A percentile compares a stretch with the other conserved stretches of the same genome.
phyloP scores from a whole-genome alignment of 2,329 filamentous ascomycete species.

The Pyricularia sp. region DNA sequence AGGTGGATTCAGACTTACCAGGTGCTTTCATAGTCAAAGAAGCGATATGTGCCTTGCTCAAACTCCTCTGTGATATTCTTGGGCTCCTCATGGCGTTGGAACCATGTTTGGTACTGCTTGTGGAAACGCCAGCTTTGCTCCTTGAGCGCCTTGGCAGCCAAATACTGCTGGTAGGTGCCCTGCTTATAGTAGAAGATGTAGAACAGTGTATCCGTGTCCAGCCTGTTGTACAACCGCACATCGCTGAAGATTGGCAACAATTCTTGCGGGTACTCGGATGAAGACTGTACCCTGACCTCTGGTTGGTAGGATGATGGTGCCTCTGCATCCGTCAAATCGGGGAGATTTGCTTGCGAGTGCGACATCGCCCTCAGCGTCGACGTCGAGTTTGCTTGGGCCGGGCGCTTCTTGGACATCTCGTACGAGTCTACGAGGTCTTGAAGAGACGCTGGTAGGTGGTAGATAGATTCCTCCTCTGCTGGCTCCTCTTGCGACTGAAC shows the following conservation, averaged over 20 bases:
- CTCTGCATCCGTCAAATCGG: constrained; percentile 67
- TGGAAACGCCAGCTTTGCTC: constrained; percentile 98
- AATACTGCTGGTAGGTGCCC: constrained; percentile 86
- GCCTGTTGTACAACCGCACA: constrained; percentile 70
- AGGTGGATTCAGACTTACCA: constrained; percentile 50
- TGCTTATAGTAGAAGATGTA: constrained; percentile 99
- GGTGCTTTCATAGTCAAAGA: constrained; percentile 98
- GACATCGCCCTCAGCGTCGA: constrained; percentile 62
- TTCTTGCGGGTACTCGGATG: constrained; percentile 76
- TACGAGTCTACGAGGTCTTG: constrained; percentile 87
- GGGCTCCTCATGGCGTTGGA: constrained; percentile 94
- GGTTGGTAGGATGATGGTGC: constrained; percentile 75
- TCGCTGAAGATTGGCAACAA: constrained; percentile 88
- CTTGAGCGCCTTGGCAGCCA: constrained; percentile 93
- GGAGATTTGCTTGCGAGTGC: constrained; percentile 58
- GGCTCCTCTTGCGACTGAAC: constrained; percentile 21
- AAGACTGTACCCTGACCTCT: constrained; percentile 57
- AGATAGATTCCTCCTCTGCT: constrained; percentile 66
- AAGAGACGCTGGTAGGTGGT: constrained; percentile 77
- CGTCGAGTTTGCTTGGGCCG: constrained; percentile 46
- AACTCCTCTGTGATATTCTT: constrained; percentile 98
- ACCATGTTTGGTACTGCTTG: constrained; percentile 99
- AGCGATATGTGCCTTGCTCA: constrained; percentile 96
- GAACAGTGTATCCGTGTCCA: constrained; percentile 93
- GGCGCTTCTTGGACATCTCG: constrained; percentile 65